A percentile compares a stretch with the other conserved stretches of the same genome.
Evolutionary conservation across 2,329 filamentous ascomycete genomes (phyloP).

Genomic region (Alternaria arborescens): DNA sequence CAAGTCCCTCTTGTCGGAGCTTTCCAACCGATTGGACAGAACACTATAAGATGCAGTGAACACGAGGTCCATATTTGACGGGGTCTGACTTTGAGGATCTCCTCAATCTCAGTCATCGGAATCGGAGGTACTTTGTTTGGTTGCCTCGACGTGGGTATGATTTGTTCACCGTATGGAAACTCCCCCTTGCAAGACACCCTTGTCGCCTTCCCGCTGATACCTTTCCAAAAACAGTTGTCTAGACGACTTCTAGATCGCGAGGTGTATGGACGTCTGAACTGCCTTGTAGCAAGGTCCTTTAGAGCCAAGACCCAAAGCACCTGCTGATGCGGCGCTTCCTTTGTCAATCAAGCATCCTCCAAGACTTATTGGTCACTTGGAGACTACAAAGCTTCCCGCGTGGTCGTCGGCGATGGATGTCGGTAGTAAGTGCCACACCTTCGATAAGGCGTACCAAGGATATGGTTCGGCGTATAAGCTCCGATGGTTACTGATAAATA

Average conservation of each 20-base stretch:
- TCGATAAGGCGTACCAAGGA: neutral
- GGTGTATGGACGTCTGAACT: neutral
- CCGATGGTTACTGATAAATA: neutral
- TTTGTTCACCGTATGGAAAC: neutral
- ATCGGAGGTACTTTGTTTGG: slow-evolving; percentile 4
- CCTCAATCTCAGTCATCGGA: neutral
- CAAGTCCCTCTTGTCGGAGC: slow-evolving; percentile 25
- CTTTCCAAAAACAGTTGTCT: neutral
- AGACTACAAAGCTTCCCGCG: neutral
- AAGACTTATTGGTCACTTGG: neutral
- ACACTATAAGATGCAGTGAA: slow-evolving; percentile 16
- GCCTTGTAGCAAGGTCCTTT: neutral
- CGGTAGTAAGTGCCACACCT: slow-evolving; percentile 7
- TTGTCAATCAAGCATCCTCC: neutral
- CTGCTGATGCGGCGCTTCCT: neutral
- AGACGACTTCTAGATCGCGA: neutral
- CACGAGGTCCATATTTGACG: slow-evolving; percentile 8
- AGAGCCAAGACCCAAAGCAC: neutral
- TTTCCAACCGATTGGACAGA: slow-evolving; percentile 20
- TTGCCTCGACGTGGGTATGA: neutral
- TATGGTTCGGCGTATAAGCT: neutral
- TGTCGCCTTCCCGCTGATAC: neutral
- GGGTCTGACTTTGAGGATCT: slow-evolving; percentile 27
- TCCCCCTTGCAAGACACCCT: neutral
- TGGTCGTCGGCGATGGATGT: neutral